Conservation (phyloP, 768 basidiomycete genomes). For the Peribolospora kevripleyi region DNA sequence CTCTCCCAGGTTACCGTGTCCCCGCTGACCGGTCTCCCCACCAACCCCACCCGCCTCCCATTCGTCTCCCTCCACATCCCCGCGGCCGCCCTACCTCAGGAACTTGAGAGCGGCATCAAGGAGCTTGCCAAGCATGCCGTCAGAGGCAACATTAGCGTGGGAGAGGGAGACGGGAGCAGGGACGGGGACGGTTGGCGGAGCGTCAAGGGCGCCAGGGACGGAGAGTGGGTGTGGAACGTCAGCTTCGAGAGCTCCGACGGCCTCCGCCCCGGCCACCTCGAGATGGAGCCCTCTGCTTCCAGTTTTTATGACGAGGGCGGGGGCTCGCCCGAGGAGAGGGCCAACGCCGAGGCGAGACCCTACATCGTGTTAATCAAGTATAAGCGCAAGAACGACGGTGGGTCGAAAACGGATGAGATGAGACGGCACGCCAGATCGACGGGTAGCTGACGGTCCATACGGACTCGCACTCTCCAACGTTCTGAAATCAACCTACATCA, state of each 20-base stretch:
- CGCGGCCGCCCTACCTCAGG: neutral
- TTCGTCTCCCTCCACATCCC: slow-evolving; percentile 1
- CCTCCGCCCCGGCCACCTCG: neutral
- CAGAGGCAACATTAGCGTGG: slow-evolving; percentile 4
- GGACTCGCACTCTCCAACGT: neutral
- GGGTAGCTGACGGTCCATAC: too few relatives aligned
- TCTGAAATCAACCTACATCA: neutral
- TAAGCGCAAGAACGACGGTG: slow-evolving; percentile 9
- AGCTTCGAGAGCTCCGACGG: slow-evolving; percentile 6
- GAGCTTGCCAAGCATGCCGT: slow-evolving; percentile 3
- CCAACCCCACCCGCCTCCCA: slow-evolving; percentile 1
- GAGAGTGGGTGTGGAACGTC: slow-evolving; percentile 3
- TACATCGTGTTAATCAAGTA: slow-evolving; percentile 4
- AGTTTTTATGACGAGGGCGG: neutral
- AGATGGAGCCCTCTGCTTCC: neutral
- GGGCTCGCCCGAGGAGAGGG: slow-evolving; percentile 3
- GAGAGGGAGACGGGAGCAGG: neutral
- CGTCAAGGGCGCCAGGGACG: neutral
- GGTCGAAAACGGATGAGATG: neutral
- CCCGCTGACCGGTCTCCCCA: neutral
- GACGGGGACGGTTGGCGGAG: neutral
- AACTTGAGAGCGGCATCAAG: slow-evolving; percentile 1
- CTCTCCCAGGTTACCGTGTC: neutral
- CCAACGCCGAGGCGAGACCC: neutral
- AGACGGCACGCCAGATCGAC: neutral